Percentiles rank a stretch among this genome's conserved stretches.
Conservation (phyloP, 352 stramenopile genomes). For the Globisporangium okanoganense region DNA sequence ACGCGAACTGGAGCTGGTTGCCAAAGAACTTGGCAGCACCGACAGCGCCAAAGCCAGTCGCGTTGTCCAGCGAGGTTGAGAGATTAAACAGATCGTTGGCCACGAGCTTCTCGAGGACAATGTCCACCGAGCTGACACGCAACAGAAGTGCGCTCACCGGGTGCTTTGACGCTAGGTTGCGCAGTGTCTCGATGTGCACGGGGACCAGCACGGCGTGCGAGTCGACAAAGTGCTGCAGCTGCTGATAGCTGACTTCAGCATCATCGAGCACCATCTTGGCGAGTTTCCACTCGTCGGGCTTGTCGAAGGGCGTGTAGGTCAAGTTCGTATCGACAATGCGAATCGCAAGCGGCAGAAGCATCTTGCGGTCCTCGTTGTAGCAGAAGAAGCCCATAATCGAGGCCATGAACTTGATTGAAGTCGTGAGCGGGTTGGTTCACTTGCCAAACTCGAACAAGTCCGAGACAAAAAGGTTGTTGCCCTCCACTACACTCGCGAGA, state of each 20-base stretch:
- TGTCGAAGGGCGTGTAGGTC: conserved; percentile 49
- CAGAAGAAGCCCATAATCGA: conserved; percentile 34
- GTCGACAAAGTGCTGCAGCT: not conserved
- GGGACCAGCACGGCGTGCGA: not conserved
- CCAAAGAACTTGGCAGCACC: conserved; percentile 2
- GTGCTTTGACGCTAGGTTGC: conserved; percentile 24
- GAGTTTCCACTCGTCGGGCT: conserved; percentile 19
- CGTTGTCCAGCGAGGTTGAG: conserved; percentile 32
- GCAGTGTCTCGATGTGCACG: conserved; percentile 20
- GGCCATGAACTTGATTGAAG: conserved; percentile 31
- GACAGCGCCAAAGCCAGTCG: conserved; percentile 33
- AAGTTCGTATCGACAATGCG: conserved; percentile 30
- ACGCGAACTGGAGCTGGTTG: not conserved
- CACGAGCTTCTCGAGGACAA: conserved; percentile 35
- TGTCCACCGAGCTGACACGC: conserved; percentile 36
- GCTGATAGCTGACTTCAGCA: conserved; percentile 14
- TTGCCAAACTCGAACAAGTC: conserved; percentile 30
- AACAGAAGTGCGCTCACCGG: conserved; percentile 32
- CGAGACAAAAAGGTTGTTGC: conserved; percentile 29
- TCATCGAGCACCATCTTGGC: conserved; percentile 44
- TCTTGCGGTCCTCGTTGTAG: too few species aligned
- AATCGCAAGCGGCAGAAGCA: conserved; percentile 45
- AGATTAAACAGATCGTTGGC: conserved; percentile 35
- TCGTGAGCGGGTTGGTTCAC: conserved; percentile 22
- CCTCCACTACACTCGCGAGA: not conserved